Conservation (phyloP, 345 rosid species). For the Passiflora organensis region DNA sequence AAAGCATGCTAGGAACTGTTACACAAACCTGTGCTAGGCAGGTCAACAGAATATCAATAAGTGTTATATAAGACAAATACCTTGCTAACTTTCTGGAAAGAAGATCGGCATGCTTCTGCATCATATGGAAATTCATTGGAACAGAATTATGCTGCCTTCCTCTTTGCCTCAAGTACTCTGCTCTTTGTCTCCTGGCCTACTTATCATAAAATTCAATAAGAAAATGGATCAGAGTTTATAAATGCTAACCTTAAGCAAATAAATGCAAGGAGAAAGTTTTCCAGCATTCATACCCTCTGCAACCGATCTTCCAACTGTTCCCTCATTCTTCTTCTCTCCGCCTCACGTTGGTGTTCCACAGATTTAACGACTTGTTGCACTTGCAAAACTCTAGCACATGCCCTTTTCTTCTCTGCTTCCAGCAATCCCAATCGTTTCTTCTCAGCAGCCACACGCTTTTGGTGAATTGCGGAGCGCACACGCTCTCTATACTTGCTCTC, state of each 20-base stretch:
- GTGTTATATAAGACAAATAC: conserved; percentile 18
- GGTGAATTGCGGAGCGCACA: conserved; percentile 72
- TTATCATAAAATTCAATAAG: conserved; percentile 15
- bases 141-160: conserved; percentile 51
- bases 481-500: conserved; percentile 92
- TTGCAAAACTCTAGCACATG: conserved; percentile 67
- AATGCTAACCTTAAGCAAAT: too few relatives aligned
- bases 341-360: conserved; percentile 75
- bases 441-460: conserved; percentile 91
- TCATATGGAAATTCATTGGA: conserved; percentile 40
- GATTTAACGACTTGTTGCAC: conserved; percentile 68
- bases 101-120: conserved; percentile 68
- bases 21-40: too few relatives aligned
- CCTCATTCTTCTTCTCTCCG: conserved; percentile 77
- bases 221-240: not conserved
- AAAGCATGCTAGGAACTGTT: too few relatives aligned
- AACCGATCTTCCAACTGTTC: conserved; percentile 81
- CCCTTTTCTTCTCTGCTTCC: conserved; percentile 86
- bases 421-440: conserved; percentile 76
- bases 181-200: conserved; percentile 83
- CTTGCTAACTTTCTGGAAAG: conserved; percentile 77
- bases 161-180: conserved; percentile 87
- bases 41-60: not conserved
- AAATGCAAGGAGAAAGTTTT: not conserved
- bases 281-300: conserved; percentile 53